Evolutionary conservation across 2,329 filamentous ascomycete species (phyloP), one percentile per base, ranked within the genome.

Genomic region (Pseudocercospora macadamiae): DNA sequence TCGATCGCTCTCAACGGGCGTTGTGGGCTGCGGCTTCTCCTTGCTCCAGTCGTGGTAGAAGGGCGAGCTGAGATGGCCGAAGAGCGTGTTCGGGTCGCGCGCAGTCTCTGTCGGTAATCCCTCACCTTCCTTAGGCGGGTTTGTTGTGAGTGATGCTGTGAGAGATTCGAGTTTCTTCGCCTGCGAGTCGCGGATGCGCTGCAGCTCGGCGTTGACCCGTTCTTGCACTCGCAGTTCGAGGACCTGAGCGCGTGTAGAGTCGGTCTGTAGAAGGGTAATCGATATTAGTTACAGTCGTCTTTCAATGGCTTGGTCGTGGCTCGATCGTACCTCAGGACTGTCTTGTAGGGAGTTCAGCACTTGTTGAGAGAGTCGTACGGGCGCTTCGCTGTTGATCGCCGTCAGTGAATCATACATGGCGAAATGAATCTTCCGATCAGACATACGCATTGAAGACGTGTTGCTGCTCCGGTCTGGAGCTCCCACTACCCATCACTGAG

Each of bases 141-240:
- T 55, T 55, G 72, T 68, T 51, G 76, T 86, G 74, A 69, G 67
- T 56, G 56, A 85, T 80, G 62, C 85, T 71, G 89, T 85, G 61
- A 90, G 84, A 58, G 86, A 80, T 66, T 83, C 81, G 64, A 96
- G 87, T 59, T 87, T 85, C 51, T 86, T 82, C 64, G 85, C 78
- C 74, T 93, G 89, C 68, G 87, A 80, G 64, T 86, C 82, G 73
- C 88, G 87, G 64, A 96, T 86, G 68, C 87, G 88, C 76, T 89
- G 86, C 66, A 97, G 90, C 79, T 97, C 93, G 70, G 86, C 83
- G 70, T 89, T 86, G 61, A 97, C 91, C 76, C 93, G 93, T 73
- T 86, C 80, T 80, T 97, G 93, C 75, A 96, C 88, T 70, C 93
- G 89, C 64, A 95, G 86, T 79, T 97, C 93, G 75, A 91, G 80